Evolutionary conservation across 257 asterid genomes (phyloP).

Genomic region (Solanum rostratum): DNA sequence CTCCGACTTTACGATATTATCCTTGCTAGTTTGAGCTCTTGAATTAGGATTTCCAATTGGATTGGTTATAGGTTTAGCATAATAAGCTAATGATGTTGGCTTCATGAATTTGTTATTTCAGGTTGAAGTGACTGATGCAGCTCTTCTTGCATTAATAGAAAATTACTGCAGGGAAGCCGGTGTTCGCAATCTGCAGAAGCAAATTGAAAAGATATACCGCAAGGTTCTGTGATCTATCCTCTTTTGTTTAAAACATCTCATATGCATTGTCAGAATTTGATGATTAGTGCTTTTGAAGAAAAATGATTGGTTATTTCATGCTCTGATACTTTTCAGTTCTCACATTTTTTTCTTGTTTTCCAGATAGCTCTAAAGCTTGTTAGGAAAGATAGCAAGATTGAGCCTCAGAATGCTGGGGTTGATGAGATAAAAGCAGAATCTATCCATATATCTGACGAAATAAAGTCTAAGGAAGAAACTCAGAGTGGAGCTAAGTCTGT

Average conservation of each 20-base stretch:
- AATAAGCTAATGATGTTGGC: neutral
- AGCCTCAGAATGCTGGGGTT: conserved; percentile 12
- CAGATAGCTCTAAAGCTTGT: conserved; percentile 93
- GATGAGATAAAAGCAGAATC: conserved; percentile 23
- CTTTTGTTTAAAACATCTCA: neutral
- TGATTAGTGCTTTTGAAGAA: neutral
- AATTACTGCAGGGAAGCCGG: conserved; percentile 99
- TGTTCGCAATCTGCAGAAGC: conserved; percentile 98
- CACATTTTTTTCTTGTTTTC: conserved; percentile 1
- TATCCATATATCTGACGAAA: conserved; percentile 12
- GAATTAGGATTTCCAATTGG: no score
- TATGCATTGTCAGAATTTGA: neutral
- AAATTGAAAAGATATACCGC: conserved; percentile 93
- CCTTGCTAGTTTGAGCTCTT: no score
- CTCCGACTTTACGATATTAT: no score
- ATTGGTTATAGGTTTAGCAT: no score
- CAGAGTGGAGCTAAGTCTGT: conserved; percentile 19
- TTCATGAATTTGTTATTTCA: conserved; percentile 18
- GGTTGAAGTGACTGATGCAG: conserved; percentile 91
- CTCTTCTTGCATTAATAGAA: conserved; percentile 85
- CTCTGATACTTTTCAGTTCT: neutral
- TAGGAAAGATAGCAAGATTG: conserved; percentile 35
- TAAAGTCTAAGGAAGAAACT: conserved; percentile 12
- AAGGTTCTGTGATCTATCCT: conserved; percentile 38
- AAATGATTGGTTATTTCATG: neutral